Base-by-base conservation (phyloP, 23 red algal genomes). In the Porphyridium purpureum region DNA sequence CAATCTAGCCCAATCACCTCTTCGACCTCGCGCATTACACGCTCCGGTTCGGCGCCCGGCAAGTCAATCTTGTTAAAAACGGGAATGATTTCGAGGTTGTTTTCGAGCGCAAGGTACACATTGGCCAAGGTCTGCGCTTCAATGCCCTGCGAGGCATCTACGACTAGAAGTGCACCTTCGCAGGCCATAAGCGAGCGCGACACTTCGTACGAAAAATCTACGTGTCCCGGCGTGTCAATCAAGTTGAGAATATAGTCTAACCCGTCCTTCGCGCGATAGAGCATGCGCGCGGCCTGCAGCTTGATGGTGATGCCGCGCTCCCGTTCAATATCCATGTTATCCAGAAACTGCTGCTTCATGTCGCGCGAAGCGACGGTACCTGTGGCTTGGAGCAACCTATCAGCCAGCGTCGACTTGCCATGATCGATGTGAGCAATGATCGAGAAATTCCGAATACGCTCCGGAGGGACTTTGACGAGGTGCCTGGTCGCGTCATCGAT, bases 11-110 rank as follows among this genome's bases (percentile, higher is more conserved):
- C 86, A 2, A 74, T 62, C 3, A 93, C 51, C 0, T 82, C 32
- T 23, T 67, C 57, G 35, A 82, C 60, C 53, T 82, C 67, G 20
- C 66, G 44, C 33, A 55, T 59, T 0, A 42, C 46, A 34, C 26
- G 36, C 24, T 52, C 32, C 17, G 75, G 54, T 24, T 93, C 38
- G 5, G 86, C 86, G 0, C 71, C 73, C 6, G 86, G 74, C 29
- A 93, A 40, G 69, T 93, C 86, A 34, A 93, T 60, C 57, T 93
- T 93, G 61, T 82, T 93, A 21, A 93, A 64, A 33, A 93, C 86
- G 1, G 86, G 86, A 5, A 93, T 7, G 25, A 93, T 56, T 26
- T 74, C 42, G 28, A 82, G 31, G 21, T 62, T 55, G n/a, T 58
- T 52, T 36, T 70, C 74, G 7, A 73, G 21, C 0, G 86, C 86